Evolutionary conservation across 371 early-diverging fungal genomes (phyloP).

Genomic region (Mucor racemosus): DNA sequence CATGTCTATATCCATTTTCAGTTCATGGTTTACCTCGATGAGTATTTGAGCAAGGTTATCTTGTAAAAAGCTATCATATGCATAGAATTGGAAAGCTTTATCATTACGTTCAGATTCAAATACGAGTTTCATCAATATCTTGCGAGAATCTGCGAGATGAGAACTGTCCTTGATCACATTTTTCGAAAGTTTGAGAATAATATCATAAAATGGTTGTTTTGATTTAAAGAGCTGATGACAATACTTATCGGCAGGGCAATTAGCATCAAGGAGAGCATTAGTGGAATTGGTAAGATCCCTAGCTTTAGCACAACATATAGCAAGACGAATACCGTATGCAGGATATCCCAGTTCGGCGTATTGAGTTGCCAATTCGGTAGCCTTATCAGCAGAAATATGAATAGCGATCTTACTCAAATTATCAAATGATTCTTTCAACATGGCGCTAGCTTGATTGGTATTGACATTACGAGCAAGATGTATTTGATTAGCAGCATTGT

Average conservation of each 20-base stretch:
- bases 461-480: constrained; percentile 32
- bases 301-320: constrained; percentile 68
- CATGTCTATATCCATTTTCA: neutral
- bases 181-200: constrained; percentile 46
- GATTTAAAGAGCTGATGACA: constrained; percentile 36
- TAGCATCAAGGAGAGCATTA: constrained; percentile 43
- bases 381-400: constrained; percentile 36
- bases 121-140: constrained; percentile 7
- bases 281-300: constrained; percentile 64
- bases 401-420: constrained; percentile 49
- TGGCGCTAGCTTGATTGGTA: constrained; percentile 47
- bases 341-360: constrained; percentile 26
- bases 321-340: constrained; percentile 57
- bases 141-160: neutral
- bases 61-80: constrained; percentile 35
- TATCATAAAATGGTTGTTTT: constrained; percentile 63
- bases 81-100: constrained; percentile 34
- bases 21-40: constrained; percentile 36
- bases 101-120: constrained; percentile 25
- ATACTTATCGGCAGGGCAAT: constrained; percentile 38
- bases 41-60: constrained; percentile 25
- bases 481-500: constrained; percentile 52
- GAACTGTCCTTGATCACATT: neutral
- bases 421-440: constrained; percentile 62
- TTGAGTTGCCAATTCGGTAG: constrained; percentile 31